phyloP scores from a whole-genome alignment of 2,329 filamentous ascomycete genomes.

The Colletotrichum sp. region DNA sequence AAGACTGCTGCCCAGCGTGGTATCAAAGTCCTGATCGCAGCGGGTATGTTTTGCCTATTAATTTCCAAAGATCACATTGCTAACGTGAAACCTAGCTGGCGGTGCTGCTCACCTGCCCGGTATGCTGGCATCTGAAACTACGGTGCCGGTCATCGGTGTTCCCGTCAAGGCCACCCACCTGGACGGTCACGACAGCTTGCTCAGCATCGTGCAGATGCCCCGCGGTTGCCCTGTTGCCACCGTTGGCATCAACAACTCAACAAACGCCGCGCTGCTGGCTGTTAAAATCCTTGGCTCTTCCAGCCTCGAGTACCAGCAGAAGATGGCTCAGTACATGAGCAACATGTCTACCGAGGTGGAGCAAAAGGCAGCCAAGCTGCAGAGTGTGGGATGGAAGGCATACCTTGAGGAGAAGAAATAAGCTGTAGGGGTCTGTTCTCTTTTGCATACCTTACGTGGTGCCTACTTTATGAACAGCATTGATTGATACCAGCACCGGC shows the following conservation, averaged over 20 bases:
- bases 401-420: slow-evolving; percentile 51
- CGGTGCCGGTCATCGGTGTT: slow-evolving; percentile 78
- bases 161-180: slow-evolving; percentile 76
- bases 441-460: neutral
- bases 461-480: neutral
- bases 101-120: slow-evolving; percentile 77
- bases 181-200: slow-evolving; percentile 73
- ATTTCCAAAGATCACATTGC: neutral
- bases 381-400: slow-evolving; percentile 59
- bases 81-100: slow-evolving; percentile 51
- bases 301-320: slow-evolving; percentile 59
- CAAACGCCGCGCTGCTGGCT: slow-evolving; percentile 77
- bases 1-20: slow-evolving; percentile 66
- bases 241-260: slow-evolving; percentile 81
- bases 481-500: slow-evolving; percentile 20
- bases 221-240: slow-evolving; percentile 76
- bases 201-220: slow-evolving; percentile 82
- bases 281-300: slow-evolving; percentile 68
- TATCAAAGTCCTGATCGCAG: slow-evolving; percentile 77
- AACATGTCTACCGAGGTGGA: slow-evolving; percentile 68
- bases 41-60: slow-evolving; percentile 29
- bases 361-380: slow-evolving; percentile 63
- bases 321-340: slow-evolving; percentile 65
- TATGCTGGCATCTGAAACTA: slow-evolving; percentile 75
- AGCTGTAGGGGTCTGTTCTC: neutral